Base-by-base conservation (phyloP, 192 early-diverging fungal genomes). In the Mortierella claussenii region DNA sequence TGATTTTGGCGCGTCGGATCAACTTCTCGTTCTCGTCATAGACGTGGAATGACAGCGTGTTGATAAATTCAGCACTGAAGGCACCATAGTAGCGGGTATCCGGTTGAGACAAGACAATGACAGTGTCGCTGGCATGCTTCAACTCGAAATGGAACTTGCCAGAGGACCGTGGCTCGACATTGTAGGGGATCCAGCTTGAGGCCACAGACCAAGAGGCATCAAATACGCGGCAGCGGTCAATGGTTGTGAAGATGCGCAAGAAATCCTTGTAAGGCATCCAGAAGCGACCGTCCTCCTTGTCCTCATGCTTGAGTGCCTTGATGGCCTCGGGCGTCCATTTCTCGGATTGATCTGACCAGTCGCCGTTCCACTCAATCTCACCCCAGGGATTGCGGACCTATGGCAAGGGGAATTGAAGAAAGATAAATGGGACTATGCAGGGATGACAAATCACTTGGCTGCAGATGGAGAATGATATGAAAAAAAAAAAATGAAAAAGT, bases 341-440 rank as follows among this genome's bases (percentile, higher is more conserved):
- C 31, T 81, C 69, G 13, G 70, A 69, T 12, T 61, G 56, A 65
- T 81, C 70, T 20, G 70, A 76, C 79, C 70, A 81, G 24, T 65
- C 63, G 9, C 86, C 86, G 17, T 69, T 81, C 85, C 86, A 87
- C 46, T 87, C 86, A 13, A 69, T 47, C 23, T 80, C 53, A 2
- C 86, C 86, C 79, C 75, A 79, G 45, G 86, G 86, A n/a, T 87
- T 87, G 32, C 85, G 62, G 71, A 83, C 46, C 78, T 74, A 50
- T 44, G 37, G 13, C 13, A 40, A 10, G 13, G 37, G 37, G 11
- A 33, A 47, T 28, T 2, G 18, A 48, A 60, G 13, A 57, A 3
- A 44, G 11, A 7, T 21, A 34, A 34, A 54, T 3, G 44, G 3
- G n/a, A 28, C 40, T 9, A 4, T 15, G 5, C 7, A 13, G 37